Evolutionary conservation across 768 basidiomycete species (phyloP).

Genomic region (Mycena albidolilacea): DNA sequence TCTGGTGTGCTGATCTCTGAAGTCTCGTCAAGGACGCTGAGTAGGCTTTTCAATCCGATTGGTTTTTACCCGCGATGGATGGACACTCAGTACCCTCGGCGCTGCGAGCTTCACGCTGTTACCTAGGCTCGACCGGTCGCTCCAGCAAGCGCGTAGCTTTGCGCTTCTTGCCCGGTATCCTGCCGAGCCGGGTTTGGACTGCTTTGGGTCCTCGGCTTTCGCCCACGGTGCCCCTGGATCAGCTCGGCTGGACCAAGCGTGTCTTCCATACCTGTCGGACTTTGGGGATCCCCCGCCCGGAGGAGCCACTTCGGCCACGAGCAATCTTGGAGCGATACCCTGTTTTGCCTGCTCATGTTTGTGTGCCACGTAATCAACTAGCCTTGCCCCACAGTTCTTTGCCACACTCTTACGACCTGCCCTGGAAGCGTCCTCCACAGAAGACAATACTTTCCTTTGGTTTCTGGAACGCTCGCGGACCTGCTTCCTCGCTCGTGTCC

Average conservation of each 20-base stretch:
- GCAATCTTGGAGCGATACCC: background rate
- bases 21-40: conserved; percentile 8
- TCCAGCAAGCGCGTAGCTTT: conserved; percentile 28
- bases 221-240: conserved; percentile 30
- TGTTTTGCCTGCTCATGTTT: conserved; percentile 7
- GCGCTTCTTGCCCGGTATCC: conserved; percentile 22
- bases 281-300: conserved; percentile 4
- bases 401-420: conserved; percentile 9
- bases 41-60: conserved; percentile 30
- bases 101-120: conserved; percentile 28
- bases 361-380: conserved; percentile 24
- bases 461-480: conserved; percentile 13
- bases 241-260: background rate
- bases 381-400: conserved; percentile 22
- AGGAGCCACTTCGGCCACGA: conserved; percentile 1
- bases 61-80: conserved; percentile 30
- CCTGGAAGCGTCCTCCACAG: conserved; percentile 29
- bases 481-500: conserved; percentile 7
- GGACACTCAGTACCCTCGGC: conserved; percentile 19
- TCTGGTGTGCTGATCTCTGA: conserved; percentile 20
- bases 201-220: conserved; percentile 19
- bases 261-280: conserved; percentile 8
- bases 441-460: background rate
- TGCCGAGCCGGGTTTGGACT: background rate
- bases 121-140: conserved; percentile 13